A percentile compares a stretch with the other conserved stretches of the same genome.
Evolutionary conservation across 768 basidiomycete species (phyloP).

Genomic region (Tylopilus sp.): DNA sequence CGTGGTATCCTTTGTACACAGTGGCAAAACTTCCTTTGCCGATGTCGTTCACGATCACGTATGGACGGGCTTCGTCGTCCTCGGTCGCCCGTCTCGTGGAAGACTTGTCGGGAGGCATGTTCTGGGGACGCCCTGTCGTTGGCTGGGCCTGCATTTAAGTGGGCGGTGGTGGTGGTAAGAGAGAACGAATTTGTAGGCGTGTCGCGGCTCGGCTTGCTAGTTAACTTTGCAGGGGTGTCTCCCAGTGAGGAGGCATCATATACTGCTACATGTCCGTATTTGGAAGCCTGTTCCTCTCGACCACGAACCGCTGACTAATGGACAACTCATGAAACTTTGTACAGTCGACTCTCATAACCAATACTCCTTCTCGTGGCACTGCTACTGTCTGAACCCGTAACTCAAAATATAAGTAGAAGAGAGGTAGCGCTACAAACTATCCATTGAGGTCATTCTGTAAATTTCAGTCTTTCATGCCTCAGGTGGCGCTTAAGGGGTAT

Average conservation of each 20-base stretch:
- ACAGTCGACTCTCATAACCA: too few species aligned
- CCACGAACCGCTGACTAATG: conserved; percentile 21
- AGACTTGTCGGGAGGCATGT: conserved; percentile 29
- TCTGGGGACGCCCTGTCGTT: conserved; percentile 16
- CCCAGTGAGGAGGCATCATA: conserved; percentile 17
- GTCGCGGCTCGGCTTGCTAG: conserved; percentile 18
- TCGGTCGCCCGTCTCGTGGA: conserved; percentile 36
- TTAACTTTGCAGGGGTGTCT: conserved; percentile 26
- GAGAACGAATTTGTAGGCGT: conserved; percentile 3
- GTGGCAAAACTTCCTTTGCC: conserved; percentile 95
- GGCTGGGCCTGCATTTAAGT: conserved; percentile 21
- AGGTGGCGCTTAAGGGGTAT: too few species aligned
- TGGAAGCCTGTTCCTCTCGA: conserved; percentile 25
- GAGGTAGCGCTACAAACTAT: too few species aligned
- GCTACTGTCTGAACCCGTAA: too few species aligned
- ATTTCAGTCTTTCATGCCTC: too few species aligned
- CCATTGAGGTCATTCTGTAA: too few species aligned
- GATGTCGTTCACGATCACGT: conserved; percentile 71
- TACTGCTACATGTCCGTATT: conserved; percentile 16
- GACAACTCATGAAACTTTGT: background rate
- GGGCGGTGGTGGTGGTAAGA: conserved; percentile 11
- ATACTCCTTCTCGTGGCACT: too few species aligned
- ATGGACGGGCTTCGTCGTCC: conserved; percentile 72
- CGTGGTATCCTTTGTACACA: conserved; percentile 91
- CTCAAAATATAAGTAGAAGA: too few species aligned